These are phyloP conservation scores for Aquanectria penicillioides DNA, from an alignment of 2,329 filamentous ascomycete genomes.

Conservation along the genomic window DNA sequence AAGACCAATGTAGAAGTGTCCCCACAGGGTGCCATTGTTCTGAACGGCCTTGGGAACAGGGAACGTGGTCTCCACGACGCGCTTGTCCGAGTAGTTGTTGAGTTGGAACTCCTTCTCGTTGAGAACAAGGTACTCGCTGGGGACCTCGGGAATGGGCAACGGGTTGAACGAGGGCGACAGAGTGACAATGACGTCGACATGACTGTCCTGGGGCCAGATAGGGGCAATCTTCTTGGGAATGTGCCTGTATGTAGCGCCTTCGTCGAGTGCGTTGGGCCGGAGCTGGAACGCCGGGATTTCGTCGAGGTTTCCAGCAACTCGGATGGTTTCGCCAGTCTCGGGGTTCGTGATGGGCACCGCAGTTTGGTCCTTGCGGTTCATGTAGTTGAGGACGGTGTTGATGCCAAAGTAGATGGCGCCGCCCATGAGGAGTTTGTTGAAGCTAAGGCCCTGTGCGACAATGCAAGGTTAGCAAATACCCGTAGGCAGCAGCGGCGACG, in stretches of 20 bases:
- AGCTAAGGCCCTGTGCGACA: conserved; percentile 45
- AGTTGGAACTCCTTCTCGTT: conserved; percentile 83
- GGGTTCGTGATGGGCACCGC: conserved; percentile 61
- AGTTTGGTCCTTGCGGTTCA: conserved; percentile 58
- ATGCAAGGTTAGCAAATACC: conserved; percentile 22
- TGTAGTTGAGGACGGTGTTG: conserved; percentile 66
- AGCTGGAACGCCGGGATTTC: conserved; percentile 72
- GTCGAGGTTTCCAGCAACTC: conserved; percentile 63
- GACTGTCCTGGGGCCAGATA: conserved; percentile 84
- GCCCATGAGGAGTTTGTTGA: conserved; percentile 61
- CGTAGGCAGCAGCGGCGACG: neutral
- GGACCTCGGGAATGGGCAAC: conserved; percentile 71
- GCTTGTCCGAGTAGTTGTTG: conserved; percentile 81
- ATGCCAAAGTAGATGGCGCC: conserved; percentile 67
- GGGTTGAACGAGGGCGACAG: conserved; percentile 80
- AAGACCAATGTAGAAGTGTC: conserved; percentile 89
- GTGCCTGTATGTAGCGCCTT: conserved; percentile 70
- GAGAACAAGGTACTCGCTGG: conserved; percentile 76
- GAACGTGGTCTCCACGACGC: conserved; percentile 81
- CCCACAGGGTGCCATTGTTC: conserved; percentile 93
- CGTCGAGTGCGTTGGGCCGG: conserved; percentile 68
- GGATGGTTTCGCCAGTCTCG: conserved; percentile 59
- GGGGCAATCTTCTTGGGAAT: conserved; percentile 80
- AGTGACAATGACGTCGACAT: conserved; percentile 85
- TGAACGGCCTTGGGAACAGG: conserved; percentile 82